Conservation (phyloP, 2,329 filamentous ascomycete species). For the Ophiostoma angusticollis region DNA sequence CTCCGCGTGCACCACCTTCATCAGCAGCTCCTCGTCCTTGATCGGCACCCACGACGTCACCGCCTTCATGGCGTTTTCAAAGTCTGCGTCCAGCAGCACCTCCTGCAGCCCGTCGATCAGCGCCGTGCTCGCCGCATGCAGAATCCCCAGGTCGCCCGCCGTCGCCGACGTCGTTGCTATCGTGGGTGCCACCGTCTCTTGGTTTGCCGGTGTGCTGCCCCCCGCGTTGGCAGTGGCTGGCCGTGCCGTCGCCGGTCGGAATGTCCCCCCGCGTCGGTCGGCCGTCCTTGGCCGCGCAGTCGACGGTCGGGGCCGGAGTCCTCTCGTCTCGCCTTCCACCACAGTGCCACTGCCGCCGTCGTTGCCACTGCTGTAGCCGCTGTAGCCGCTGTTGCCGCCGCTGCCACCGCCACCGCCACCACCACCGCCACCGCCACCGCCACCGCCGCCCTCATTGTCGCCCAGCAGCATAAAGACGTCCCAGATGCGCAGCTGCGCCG, state of each 20-base stretch:
- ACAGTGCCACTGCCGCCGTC: too few species aligned
- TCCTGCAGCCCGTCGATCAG: constrained; percentile 83
- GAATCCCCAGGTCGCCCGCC: constrained; percentile 49
- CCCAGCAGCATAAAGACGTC: constrained; percentile 95
- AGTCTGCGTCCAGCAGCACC: constrained; percentile 82
- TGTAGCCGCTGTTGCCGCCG: too few species aligned
- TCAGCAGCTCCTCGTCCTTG: constrained; percentile 84
- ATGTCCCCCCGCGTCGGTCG: too few species aligned
- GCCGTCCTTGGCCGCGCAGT: too few species aligned
- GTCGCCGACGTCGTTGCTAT: constrained; percentile 36
- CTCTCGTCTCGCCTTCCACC: too few species aligned
- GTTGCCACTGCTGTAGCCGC: too few species aligned
- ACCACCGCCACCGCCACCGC: background rate
- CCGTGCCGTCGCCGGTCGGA: constrained; percentile 6
- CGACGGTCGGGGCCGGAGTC: too few species aligned
- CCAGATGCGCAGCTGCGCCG: constrained; percentile 90
- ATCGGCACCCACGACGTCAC: constrained; percentile 89
- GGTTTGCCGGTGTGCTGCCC: too few species aligned
- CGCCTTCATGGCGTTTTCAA: constrained; percentile 96
- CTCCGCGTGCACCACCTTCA: constrained; percentile 79
- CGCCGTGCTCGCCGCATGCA: constrained; percentile 82
- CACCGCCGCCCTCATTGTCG: constrained; percentile 27
- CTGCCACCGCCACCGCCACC: background rate
- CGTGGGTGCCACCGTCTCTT: constrained; percentile 9
- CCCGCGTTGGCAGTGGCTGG: too few species aligned